phyloP scores from a whole-genome alignment of 2,329 filamentous ascomycete genomes.

The Pezicula radicicola region DNA sequence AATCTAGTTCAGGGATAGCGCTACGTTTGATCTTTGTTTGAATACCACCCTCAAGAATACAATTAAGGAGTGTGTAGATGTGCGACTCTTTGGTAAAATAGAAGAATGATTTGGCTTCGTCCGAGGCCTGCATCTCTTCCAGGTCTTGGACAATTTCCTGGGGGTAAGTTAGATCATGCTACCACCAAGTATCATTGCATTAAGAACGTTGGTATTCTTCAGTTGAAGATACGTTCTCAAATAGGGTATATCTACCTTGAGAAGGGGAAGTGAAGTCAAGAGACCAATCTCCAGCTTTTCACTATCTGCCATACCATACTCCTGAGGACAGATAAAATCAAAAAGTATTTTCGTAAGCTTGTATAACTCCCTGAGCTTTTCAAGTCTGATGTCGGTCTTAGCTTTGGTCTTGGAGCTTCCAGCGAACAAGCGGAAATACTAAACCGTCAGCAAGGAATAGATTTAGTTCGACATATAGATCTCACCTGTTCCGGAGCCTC shows the following conservation, averaged over 20 bases:
- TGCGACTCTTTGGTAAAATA: constrained; percentile 99
- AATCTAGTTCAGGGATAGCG: constrained; percentile 95
- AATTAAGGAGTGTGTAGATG: constrained; percentile 97
- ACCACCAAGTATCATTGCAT: neutral
- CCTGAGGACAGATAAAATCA: constrained; percentile 97
- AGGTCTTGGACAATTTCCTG: constrained; percentile 94
- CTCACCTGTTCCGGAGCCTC: constrained; percentile 43
- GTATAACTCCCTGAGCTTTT: constrained; percentile 89
- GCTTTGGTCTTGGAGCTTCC: constrained; percentile 71
- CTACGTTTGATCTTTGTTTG: constrained; percentile 95
- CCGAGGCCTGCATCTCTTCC: constrained; percentile 93
- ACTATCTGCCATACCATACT: constrained; percentile 92
- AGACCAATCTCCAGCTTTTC: constrained; percentile 99
- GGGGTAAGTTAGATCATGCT: constrained; percentile 7
- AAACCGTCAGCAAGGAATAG: constrained; percentile 19
- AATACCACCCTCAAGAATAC: constrained; percentile 94
- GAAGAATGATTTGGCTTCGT: constrained; percentile 93
- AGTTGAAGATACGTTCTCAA: neutral
- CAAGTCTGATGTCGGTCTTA: constrained; percentile 80
- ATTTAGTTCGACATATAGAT: constrained; percentile 1
- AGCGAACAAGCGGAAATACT: constrained; percentile 89
- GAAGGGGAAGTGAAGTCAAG: constrained; percentile 84
- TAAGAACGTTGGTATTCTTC: too few species aligned
- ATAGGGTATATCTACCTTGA: constrained; percentile 43
- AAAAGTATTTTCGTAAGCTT: constrained; percentile 92